Evolutionary conservation across 139 green algal species (phyloP), one percentile per base, ranked within the genome.

Genomic region (Astrephomene gubernaculifera): DNA sequence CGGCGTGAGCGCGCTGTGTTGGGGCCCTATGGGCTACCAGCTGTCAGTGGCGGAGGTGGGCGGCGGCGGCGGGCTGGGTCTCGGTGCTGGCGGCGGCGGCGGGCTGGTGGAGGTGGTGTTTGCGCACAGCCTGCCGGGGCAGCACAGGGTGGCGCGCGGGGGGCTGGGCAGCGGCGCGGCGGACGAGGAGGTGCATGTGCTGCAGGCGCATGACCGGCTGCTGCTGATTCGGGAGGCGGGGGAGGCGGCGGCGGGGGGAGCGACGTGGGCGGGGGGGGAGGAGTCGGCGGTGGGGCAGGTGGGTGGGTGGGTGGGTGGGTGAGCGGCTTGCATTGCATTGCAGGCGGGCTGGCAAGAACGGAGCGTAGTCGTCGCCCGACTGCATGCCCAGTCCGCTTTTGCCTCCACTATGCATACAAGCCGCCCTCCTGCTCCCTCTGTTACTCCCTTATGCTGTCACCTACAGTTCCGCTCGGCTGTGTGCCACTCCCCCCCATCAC

Each of bases 181-280:
- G 38, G 87, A 81, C 2, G 89, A 93, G 44, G 90, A 95, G 89
- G 83, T 94, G 61, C 92, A 96, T n/a, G 87, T 95, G 21, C 83
- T 97, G 86, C 92, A 94, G 92, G 96, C 87, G 0, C 91, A 94
- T 1, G 96, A 98, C 86, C 90, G 96, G 49, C 80, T 98, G 61
- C 88, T 98, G 70, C 67, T 98, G 10, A 91, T 98, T 33, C 92
- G 90, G 0, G 94, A 96, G 79, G 75, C 90, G 36, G 83, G 72
- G 53, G 41, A 41, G 36, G 33, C n/a, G 75, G 4, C 81, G n/a
- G 43, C 54, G 61, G 64, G 63, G 0, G 79, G 65, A 61, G n/a
- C 67, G 54, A 35, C 71, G 41, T 70, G 64, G 41, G 39, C 67
- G 61, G 14, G 76, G 7, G 45, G 70, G n/a, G 81, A 39, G 39